Conservation (phyloP, 176 grass and related monocot genomes). For the Oryza glumipatula region DNA sequence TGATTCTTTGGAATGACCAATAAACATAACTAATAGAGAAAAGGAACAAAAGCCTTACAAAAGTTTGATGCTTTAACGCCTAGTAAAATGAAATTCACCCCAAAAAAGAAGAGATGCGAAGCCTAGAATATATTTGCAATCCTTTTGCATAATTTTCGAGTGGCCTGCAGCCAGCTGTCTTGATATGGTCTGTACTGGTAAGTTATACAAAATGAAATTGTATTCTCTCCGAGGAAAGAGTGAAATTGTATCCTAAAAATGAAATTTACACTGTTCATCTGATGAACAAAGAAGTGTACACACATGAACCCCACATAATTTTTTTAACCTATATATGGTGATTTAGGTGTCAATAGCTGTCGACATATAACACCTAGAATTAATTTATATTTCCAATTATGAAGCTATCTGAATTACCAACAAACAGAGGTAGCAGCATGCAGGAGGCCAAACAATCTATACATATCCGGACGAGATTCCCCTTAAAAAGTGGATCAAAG, state of each 20-base stretch:
- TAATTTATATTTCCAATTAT: neutral
- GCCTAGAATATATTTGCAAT: neutral
- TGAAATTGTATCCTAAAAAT: neutral
- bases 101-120: neutral
- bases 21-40: neutral
- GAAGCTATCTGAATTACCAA: neutral
- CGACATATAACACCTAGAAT: neutral
- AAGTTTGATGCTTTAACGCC: neutral
- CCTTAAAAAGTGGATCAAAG: constrained; percentile 33
- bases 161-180: neutral
- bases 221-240: neutral
- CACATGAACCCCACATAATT: neutral
- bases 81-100: neutral
- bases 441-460: neutral
- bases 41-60: neutral
- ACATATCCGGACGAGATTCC: constrained; percentile 21
- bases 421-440: neutral
- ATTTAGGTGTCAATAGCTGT: neutral
- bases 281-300: neutral
- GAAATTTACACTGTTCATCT: neutral
- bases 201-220: neutral
- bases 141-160: neutral
- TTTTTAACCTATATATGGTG: neutral
- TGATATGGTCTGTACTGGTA: neutral
- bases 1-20: neutral